Evolutionary conservation across 192 early-diverging fungal species (phyloP).

Genomic region (Mortierella claussenii): DNA sequence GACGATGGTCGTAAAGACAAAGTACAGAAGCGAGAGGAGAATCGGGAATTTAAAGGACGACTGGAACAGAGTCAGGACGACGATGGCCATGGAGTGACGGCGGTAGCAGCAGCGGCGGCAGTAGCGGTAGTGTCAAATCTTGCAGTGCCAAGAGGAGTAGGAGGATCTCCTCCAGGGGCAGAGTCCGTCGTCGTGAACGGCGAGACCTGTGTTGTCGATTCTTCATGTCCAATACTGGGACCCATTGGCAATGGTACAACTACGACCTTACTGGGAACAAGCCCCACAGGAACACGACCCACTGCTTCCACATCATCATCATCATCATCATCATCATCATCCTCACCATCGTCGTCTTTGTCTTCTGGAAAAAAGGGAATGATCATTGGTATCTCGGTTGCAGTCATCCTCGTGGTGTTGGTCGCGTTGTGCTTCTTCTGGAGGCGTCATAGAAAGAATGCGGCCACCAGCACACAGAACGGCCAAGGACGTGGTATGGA

Average conservation of each 20-base stretch:
- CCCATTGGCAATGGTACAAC: neutral
- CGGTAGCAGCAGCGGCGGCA: too few species aligned
- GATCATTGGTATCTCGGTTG: slow-evolving; percentile 16
- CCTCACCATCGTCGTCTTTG: neutral
- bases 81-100: too few species aligned
- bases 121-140: too few species aligned
- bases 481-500: neutral
- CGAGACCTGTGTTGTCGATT: neutral
- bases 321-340: neutral
- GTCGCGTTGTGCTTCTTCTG: slow-evolving; percentile 3
- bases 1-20: neutral
- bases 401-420: neutral
- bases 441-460: slow-evolving; percentile 8
- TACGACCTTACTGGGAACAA: too few species aligned
- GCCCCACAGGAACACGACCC: neutral
- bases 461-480: neutral
- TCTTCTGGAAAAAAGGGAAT: slow-evolving; percentile 5
- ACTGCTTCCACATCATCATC: neutral
- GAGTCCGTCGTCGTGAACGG: slow-evolving; percentile 4
- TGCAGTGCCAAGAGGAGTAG: too few species aligned
- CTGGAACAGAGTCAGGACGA: too few species aligned
- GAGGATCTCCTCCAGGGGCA: slow-evolving; percentile 2
- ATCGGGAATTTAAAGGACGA: too few species aligned
- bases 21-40: neutral
- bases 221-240: neutral